Base-by-base conservation (phyloP, 768 basidiomycete genomes). In the Boletus tylopilopsis region DNA sequence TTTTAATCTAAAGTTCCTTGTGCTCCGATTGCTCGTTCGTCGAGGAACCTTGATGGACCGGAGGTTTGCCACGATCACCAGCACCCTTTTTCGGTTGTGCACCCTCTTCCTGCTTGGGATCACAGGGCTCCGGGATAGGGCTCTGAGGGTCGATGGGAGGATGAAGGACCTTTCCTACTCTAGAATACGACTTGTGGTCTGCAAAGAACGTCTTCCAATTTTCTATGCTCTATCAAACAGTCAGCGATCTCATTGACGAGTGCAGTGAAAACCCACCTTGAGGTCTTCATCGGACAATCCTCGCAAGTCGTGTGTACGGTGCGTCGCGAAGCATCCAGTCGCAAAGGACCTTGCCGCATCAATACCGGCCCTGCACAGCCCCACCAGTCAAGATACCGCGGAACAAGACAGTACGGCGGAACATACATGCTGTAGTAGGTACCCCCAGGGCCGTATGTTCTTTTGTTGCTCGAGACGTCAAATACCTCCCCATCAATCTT, bases 271-370 rank as follows among this genome's bases (percentile, higher is more conserved):
- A 71, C 81, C 60, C 65, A 89, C 94, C 64, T 74, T 68, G 53
- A 87, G 66, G 69, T 97, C 90, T 51, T 72, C 67, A 44, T 85
- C 81, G 30, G 74, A 76, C 57, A 98, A 68, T 15, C 87, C 95
- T 54, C 94, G 84, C 53, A 87, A 73, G 71, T 98, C 94, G 71
- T 96, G 87, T 33, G 94, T 97, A 38, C 82, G 80, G 70, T 98
- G 94, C 5, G 81, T 81, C 59, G 82, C 77, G 74, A 97, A 96
- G 66, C 94, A 98, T 10, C 94, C 94, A 3, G 94, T 98, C 38
- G 80, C 90, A 68, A 92, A 98, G 0, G 94, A 87, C 57, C 94
- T 76, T 23, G 90, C 88, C n/a, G 90, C 92, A 67, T 97, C 94
- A 45, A 78, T 69, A 12, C 94, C 94, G 55, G 90, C 84, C 69